Conservation (phyloP, 1,139 yeast species). For the Suhomyces anneliseae region DNA sequence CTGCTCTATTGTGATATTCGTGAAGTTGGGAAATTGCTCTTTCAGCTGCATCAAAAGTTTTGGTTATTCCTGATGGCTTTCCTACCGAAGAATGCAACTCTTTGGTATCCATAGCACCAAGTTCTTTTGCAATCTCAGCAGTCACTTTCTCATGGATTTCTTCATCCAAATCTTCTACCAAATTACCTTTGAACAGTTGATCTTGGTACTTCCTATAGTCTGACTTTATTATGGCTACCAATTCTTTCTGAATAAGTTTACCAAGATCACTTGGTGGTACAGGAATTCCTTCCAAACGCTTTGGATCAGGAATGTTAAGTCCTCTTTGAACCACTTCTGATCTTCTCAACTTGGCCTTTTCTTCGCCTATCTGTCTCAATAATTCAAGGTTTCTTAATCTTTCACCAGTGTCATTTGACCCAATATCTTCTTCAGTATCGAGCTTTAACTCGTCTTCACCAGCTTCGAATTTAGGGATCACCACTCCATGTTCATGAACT, state of each 20-base stretch:
- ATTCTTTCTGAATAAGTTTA: conserved; percentile 34
- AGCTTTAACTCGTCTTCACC: conserved; percentile 22
- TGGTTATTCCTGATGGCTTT: conserved; percentile 13
- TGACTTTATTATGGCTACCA: conserved; percentile 42
- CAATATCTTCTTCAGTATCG: conserved; percentile 7
- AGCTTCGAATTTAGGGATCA: conserved; percentile 27
- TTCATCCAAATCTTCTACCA: conserved; percentile 45
- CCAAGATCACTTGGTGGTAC: conserved; percentile 17
- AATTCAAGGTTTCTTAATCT: conserved; percentile 25
- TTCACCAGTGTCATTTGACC: conserved; percentile 22
- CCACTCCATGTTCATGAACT: conserved; percentile 21
- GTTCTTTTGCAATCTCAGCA: conserved; percentile 29
- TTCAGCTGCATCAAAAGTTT: conserved; percentile 17
- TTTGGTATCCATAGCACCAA: conserved; percentile 3
- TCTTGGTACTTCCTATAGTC: conserved; percentile 45
- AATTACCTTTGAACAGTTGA: conserved; percentile 18
- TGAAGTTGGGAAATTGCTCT: conserved; percentile 16
- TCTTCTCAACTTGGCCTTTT: conserved; percentile 33
- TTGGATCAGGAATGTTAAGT: conserved; percentile 50
- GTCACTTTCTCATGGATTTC: conserved; percentile 27
- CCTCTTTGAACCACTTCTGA: conserved; percentile 53
- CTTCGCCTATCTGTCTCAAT: conserved; percentile 28
- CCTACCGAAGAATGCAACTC: conserved; percentile 8
- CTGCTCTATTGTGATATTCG: conserved; percentile 14
- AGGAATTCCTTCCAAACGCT: conserved; percentile 10